Evolutionary conservation across 2,329 filamentous ascomycete genomes (phyloP), one percentile per base, ranked within the genome.

Genomic region (Aureobasidium leucospermi): DNA sequence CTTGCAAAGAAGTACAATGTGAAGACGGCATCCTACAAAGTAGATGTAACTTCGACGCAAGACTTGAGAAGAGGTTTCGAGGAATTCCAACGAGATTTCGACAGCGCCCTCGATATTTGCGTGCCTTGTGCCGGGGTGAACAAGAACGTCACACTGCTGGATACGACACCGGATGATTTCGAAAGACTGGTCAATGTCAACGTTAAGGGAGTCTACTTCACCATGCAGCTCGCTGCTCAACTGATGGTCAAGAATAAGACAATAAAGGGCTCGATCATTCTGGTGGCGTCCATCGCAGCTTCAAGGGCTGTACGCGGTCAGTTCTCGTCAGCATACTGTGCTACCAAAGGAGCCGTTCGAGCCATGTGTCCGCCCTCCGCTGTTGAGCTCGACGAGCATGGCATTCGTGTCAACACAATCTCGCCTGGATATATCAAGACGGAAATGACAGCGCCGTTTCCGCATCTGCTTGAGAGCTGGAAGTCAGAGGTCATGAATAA

Each of bases 351-450:
- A 29, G 41, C 52, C 9, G 52, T 57, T 5, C 7, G 52, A 16
- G 52, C 52, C 2, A 78, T 80, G 76, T 74, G 72, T 59, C 71
- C 77, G 1, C 89, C 86, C 69, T 78, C 91, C 6, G 88, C 87
- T 1, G 74, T 81, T 9, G 88, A 91, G 71, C 90, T 87, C 87
- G 88, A 86, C 48, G 71, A 77, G 65, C 74, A 87, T 70, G 84
- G 83, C 41, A 65, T 67, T 16, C 52, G 65, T 1, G 62, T 66
- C 47, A 67, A 67, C 39, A 63, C 61, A 13, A 64, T 67, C 31
- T 63, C 60, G 32, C 65, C 65, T 4, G 65, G 65, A 8, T 61
- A 65, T 16, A 66, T 65, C 11, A 51, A 53, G 10, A 60, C 62
- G 13, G 57, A 62, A 36, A 65, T 65, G 65, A 67, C 65, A 11